These are phyloP conservation scores for Deinandra increscens DNA, from an alignment of 129 eudicot species.

Conservation along the genomic window DNA sequence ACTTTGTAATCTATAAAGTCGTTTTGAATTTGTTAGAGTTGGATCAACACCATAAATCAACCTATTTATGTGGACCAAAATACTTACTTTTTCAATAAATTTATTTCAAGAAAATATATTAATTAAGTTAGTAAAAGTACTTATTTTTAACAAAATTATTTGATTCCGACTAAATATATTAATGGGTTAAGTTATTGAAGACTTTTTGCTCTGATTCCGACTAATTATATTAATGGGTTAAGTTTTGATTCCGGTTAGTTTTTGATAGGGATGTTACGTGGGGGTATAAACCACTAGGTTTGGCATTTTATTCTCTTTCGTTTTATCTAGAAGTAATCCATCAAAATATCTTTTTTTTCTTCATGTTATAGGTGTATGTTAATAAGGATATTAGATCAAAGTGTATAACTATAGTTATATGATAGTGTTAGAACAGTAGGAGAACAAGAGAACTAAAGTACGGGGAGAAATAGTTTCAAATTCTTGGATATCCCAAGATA, in stretches of 20 bases:
- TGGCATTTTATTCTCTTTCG: not conserved
- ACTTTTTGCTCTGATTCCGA: constrained; percentile 20
- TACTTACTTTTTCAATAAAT: not conserved
- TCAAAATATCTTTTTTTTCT: not conserved
- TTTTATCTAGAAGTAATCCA: not conserved
- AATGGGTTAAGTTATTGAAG: constrained; percentile 5
- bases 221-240: not conserved
- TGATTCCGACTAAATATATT: too few relatives aligned
- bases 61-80: constrained; percentile 22
- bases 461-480: too few relatives aligned
- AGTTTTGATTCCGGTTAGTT: constrained; percentile 3
- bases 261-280: constrained; percentile 34
- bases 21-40: constrained; percentile 2
- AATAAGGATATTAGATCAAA: too few relatives aligned
- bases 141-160: too few relatives aligned
- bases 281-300: constrained; percentile 63
- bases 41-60: constrained; percentile 5
- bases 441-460: too few relatives aligned
- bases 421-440: too few relatives aligned
- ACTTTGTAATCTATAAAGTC: not conserved
- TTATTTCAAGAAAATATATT: not conserved
- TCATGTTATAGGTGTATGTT: too few relatives aligned
- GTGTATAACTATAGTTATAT: too few relatives aligned
- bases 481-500: too few relatives aligned
- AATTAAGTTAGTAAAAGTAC: not conserved